Evolutionary conservation across 2,329 filamentous ascomycete species (phyloP).

Genomic region (Paecilomyces niveus): DNA sequence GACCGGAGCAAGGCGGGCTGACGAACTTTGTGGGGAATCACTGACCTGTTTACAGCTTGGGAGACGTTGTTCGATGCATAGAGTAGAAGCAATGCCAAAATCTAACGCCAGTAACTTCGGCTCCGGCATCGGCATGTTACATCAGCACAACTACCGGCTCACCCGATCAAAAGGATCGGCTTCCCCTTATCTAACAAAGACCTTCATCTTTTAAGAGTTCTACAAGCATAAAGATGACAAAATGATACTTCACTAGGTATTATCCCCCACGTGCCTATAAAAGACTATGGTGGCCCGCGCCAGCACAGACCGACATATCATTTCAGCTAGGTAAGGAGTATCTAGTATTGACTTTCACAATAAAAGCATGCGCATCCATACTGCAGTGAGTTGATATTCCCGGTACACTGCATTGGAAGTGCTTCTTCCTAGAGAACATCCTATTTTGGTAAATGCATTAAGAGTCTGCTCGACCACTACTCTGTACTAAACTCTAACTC

Average conservation of each 20-base stretch:
- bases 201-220: background rate
- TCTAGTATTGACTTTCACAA: background rate
- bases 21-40: background rate
- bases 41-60: background rate
- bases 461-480: background rate
- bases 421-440: background rate
- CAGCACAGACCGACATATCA: background rate
- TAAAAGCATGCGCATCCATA: background rate
- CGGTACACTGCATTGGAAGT: background rate
- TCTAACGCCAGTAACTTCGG: background rate
- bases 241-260: background rate
- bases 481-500: background rate
- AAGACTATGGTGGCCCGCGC: background rate
- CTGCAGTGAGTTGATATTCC: background rate
- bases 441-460: background rate
- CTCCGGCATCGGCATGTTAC: background rate
- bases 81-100: background rate
- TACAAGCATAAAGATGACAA: background rate
- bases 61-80: background rate
- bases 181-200: too few species aligned
- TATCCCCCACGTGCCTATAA: too few species aligned
- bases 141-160: background rate
- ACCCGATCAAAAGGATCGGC: background rate
- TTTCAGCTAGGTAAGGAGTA: background rate
- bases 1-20: background rate